phyloP scores from a whole-genome alignment of 495 filamentous ascomycete genomes.

The Aspergillus kassunensis region DNA sequence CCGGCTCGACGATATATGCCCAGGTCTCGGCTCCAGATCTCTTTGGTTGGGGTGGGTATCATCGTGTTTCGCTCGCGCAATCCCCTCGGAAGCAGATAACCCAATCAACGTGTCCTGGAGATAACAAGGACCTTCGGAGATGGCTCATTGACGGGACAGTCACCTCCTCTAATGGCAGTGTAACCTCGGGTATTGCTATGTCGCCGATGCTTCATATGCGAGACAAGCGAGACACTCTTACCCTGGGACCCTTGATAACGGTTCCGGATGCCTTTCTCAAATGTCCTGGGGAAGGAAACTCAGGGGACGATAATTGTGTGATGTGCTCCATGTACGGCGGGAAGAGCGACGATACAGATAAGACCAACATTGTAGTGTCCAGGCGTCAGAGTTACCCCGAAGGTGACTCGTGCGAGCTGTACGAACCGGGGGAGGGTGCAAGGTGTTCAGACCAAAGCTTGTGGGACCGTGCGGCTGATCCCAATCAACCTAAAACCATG shows the following conservation, averaged over 20 bases:
- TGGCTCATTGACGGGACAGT: not conserved
- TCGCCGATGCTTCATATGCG: not conserved
- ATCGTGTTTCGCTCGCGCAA: not conserved
- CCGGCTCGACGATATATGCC: conserved; percentile 20
- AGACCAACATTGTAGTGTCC: not conserved
- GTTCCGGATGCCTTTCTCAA: conserved; percentile 3
- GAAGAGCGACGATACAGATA: not conserved
- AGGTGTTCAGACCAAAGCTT: not conserved
- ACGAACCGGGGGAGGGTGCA: not conserved
- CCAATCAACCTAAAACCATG: not conserved
- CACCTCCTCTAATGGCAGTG: not conserved
- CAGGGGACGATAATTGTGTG: not conserved
- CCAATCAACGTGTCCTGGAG: not conserved
- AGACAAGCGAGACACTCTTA: conserved; percentile 1
- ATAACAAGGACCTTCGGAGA: not conserved
- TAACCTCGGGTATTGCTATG: not conserved
- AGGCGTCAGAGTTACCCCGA: not conserved
- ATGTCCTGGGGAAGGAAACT: not conserved
- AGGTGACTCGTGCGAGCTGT: not conserved
- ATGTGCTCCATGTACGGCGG: conserved; percentile 4
- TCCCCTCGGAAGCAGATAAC: conserved; percentile 6
- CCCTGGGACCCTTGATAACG: conserved; percentile 2
- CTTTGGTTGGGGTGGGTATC: conserved; percentile 13
- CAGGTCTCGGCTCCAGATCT: conserved; percentile 13
- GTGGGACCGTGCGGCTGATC: not conserved